Conservation (phyloP, 306 rosid genomes). For the Begonia fuchsioides region DNA sequence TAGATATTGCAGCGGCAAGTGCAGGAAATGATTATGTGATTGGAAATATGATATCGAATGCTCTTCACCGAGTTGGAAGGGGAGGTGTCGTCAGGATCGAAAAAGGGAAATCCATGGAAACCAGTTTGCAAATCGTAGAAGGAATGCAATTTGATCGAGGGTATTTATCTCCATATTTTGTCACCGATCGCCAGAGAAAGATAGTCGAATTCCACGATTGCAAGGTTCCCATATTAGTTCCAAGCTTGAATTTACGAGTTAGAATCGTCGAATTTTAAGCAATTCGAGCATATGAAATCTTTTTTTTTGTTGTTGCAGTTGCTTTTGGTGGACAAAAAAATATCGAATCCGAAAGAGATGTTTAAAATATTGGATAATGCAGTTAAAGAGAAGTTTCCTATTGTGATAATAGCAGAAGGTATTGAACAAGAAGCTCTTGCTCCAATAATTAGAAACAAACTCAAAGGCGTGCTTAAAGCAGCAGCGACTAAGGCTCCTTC, state of each 20-base stretch:
- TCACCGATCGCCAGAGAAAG: slow-evolving; percentile 61
- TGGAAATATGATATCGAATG: slow-evolving; percentile 77
- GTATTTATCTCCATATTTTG: slow-evolving; percentile 70
- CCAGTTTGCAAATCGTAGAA: slow-evolving; percentile 64
- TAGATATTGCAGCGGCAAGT: slow-evolving; percentile 77
- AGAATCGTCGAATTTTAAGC: slow-evolving; percentile 16
- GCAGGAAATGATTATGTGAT: slow-evolving; percentile 73
- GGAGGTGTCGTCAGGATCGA: slow-evolving; percentile 76
- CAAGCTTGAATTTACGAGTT: slow-evolving; percentile 2
- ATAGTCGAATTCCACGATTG: slow-evolving; percentile 63
- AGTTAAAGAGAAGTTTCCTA: slow-evolving; percentile 59
- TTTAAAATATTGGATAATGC: slow-evolving; percentile 66
- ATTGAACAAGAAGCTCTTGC: slow-evolving; percentile 77
- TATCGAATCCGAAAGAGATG: slow-evolving; percentile 63
- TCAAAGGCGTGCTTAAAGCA: too few relatives aligned
- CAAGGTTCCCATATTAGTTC: slow-evolving; percentile 38
- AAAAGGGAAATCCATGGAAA: slow-evolving; percentile 45
- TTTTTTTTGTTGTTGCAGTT: slow-evolving; percentile 41
- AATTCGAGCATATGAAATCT: slow-evolving; percentile 15
- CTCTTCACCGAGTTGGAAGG: slow-evolving; percentile 63
- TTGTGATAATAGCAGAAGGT: slow-evolving; percentile 78
- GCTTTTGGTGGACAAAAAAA: slow-evolving; percentile 67
- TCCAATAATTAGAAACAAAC: too few relatives aligned
- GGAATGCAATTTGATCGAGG: slow-evolving; percentile 94
- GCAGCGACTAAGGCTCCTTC: too few relatives aligned